Base-by-base conservation (phyloP, 768 basidiomycete genomes). In the Rhodotorula diobovata region DNA sequence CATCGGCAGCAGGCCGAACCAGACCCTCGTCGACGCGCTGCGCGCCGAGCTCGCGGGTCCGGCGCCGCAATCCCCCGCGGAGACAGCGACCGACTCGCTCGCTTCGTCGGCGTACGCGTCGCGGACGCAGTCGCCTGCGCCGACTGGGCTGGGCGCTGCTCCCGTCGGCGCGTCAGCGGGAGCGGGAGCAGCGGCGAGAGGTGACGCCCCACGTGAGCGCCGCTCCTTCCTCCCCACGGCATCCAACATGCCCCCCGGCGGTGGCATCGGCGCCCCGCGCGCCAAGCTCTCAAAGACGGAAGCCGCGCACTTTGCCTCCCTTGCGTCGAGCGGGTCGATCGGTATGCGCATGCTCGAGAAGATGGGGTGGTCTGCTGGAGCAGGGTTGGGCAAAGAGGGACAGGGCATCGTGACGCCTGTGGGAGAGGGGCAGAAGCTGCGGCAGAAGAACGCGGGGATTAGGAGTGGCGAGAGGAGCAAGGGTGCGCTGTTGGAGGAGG, bases 271-370 rank as follows among this genome's bases (percentile, higher is more conserved):
- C 12, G 57, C 65, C 25, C 67, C 77, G 23, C 57, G 83, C 6
- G 82, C 84, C 7, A 85, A 85, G 60, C 84, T 96, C 30, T 85
- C 85, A 30, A 81, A 86, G 2, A 77, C 83, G 28, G 94, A 98
- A 76, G 82, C 84, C 68, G 83, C 84, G n/a, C 94, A 97, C 79
- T 95, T 99, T 80, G 84, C 82, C 72, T 90, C 89, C 76, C 84
- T 98, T 21, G 83, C 85, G 34, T 34, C 58, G 34, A 43, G 55
- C 53, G 85, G 86, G 25, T 84, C 89, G 1, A 88, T 92, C 71
- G 95, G 93, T 75, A 90, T 94, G 30, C 88, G 88, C 67, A 87
- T 98, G 86, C 86, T 99, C 34, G 86, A 86, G 41, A 98, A 94
- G 83, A 93, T 94, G 89, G 96, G 96, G 15, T 99, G 96, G 95